These are phyloP conservation scores for Trichaptum fuscoviolaceum DNA, from an alignment of 768 basidiomycete genomes.

Conservation along the genomic window DNA sequence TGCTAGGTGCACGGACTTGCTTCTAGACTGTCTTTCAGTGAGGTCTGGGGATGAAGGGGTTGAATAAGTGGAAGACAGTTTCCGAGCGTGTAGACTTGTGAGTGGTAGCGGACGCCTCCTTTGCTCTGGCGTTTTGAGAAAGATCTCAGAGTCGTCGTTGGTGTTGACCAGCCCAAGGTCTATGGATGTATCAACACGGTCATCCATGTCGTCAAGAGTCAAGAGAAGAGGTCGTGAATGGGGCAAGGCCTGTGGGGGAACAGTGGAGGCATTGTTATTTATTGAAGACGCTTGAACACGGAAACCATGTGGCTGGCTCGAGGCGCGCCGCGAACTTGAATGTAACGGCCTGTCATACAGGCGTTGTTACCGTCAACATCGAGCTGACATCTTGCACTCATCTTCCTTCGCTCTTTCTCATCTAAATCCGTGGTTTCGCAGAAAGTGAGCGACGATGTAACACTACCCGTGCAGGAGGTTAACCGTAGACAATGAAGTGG, in stretches of 20 bases:
- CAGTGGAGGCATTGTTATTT: not conserved
- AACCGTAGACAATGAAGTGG: conserved; percentile 43
- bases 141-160: not conserved
- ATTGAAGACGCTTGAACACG: not conserved
- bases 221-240: too few relatives aligned
- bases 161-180: conserved; percentile 2
- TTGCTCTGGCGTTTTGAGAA: not conserved
- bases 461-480: not conserved
- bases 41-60: not conserved
- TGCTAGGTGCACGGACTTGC: not conserved
- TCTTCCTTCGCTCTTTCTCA: not conserved
- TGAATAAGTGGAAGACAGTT: not conserved
- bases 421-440: not conserved
- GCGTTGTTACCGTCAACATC: not conserved
- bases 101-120: not conserved
- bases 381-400: not conserved
- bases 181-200: not conserved
- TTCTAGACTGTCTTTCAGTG: not conserved
- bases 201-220: not conserved
- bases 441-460: not conserved
- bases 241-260: not conserved
- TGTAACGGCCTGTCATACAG: not conserved
- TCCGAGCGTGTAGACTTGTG: not conserved
- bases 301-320: conserved; percentile 3
- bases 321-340: not conserved